Evolutionary conservation across 352 stramenopile species (phyloP), one percentile per base, ranked within the genome.

Genomic region (Phytopythium chamaehyphon): DNA sequence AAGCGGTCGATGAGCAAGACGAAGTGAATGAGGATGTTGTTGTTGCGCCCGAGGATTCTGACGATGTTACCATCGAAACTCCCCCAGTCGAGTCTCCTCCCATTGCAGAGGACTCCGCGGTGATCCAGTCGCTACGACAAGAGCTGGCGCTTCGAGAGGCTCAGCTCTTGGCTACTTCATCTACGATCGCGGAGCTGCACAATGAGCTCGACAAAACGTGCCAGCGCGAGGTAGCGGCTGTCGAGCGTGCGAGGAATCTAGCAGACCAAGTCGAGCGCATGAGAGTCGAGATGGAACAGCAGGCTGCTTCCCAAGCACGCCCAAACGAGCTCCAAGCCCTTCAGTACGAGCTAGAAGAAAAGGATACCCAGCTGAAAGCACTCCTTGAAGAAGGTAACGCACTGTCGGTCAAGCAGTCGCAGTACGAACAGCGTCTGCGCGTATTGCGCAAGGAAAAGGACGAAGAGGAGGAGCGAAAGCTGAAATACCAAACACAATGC

Each of bases 381-480:
- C 51, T 93, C 15, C 47, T 93, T 5, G 78, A 88, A 21, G 83
- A 93, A 70, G 83, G 83, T 0, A 73, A 91, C 33, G 66, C 80
- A 6, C 61, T 93, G 1, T 91, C 80, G 1, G 64, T 91, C 10
- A 93, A 93, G 62, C 76, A 90, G 47, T 70, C 75, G 15, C 80
- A 90, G 49, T 62, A 85, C 22, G 83, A 93, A 48, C 71, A 86
- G 22, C 69, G 83, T 12, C 54, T 91, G 19, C 78, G 83, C 2
- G 60, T 76, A 15, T 44, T 93, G 1, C 78, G 83, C 14, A 87
- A 85, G 28, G 83, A 93, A 53, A 91, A 89, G 50, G 86, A 88
- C 40, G 83, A 91, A 24, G 56, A 88, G 52, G 74, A 89, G 50
- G 75, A 88, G 47, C 61, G 64, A 49, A 71, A 67, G 6, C 55